Conservation (phyloP, 805 yeast genomes). For the Candida chauliodis region DNA sequence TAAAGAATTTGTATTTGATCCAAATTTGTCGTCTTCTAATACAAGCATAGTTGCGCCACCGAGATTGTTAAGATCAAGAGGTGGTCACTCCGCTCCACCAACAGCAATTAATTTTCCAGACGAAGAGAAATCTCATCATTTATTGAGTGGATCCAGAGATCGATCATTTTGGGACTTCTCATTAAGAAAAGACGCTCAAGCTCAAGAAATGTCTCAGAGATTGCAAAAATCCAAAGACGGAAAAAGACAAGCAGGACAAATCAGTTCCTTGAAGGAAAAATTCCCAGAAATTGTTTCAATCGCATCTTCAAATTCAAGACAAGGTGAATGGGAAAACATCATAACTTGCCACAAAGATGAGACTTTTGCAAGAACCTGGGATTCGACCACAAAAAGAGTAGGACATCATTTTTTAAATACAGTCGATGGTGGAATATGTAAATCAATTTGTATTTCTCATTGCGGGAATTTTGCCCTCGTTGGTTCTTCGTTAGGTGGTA, state of each 20-base stretch:
- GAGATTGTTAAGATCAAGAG: constrained; percentile 85
- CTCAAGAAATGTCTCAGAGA: constrained; percentile 87
- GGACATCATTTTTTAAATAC: constrained; percentile 72
- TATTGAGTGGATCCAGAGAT: constrained; percentile 85
- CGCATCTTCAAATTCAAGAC: constrained; percentile 70
- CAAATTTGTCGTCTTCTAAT: constrained; percentile 67
- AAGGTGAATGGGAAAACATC: constrained; percentile 91
- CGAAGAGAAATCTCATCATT: constrained; percentile 69
- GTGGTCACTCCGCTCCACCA: constrained; percentile 97
- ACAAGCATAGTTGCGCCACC: constrained; percentile 79
- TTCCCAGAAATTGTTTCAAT: constrained; percentile 72
- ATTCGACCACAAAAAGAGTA: constrained; percentile 69
- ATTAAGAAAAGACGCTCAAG: constrained; percentile 91
- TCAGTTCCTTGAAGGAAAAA: constrained; percentile 55
- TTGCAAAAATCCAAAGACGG: constrained; percentile 33
- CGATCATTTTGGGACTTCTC: constrained; percentile 88
- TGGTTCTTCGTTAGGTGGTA: constrained; percentile 83
- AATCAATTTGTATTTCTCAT: constrained; percentile 73
- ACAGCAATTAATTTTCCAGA: constrained; percentile 71
- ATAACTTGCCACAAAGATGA: constrained; percentile 86
- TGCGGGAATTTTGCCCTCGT: constrained; percentile 95
- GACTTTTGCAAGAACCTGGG: constrained; percentile 87
- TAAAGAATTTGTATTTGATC: constrained; percentile 92
- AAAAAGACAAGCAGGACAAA: constrained; percentile 53
- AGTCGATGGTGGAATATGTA: constrained; percentile 73